A percentile compares a stretch with the other conserved stretches of the same genome.
Conservation (phyloP, 352 stramenopile species). For the Thraustochytrium striatum region DNA sequence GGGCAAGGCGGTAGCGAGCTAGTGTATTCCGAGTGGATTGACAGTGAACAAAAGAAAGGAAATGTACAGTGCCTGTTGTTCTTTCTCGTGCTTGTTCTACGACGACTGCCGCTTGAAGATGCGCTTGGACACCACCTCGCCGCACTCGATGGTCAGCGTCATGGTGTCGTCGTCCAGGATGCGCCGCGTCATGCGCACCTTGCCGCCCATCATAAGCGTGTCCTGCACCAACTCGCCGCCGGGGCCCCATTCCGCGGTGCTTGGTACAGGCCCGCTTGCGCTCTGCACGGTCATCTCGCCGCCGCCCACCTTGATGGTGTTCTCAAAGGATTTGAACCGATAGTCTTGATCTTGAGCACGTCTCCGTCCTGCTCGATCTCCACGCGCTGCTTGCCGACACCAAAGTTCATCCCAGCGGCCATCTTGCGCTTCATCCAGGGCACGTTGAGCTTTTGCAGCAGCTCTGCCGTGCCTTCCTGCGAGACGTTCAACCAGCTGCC, state of each 20-base stretch:
- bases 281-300: neutral
- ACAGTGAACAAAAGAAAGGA: no score
- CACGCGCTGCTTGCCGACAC: neutral
- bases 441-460: conserved; percentile 29
- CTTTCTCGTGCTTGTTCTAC: no score
- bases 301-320: neutral
- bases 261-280: neutral
- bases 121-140: neutral
- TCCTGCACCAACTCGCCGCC: neutral
- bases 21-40: no score
- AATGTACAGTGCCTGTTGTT: no score
- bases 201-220: neutral
- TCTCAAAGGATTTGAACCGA: neutral
- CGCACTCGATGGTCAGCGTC: neutral
- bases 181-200: neutral
- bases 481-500: neutral
- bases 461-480: neutral
- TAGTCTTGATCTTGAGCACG: neutral
- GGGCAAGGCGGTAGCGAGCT: no score
- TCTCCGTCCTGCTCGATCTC: neutral
- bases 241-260: neutral
- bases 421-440: neutral
- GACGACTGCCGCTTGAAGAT: no score
- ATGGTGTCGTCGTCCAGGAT: neutral
- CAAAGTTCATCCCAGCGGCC: neutral